Evolutionary conservation across 768 basidiomycete species (phyloP).

Genomic region (Favolaschia claudopus): DNA sequence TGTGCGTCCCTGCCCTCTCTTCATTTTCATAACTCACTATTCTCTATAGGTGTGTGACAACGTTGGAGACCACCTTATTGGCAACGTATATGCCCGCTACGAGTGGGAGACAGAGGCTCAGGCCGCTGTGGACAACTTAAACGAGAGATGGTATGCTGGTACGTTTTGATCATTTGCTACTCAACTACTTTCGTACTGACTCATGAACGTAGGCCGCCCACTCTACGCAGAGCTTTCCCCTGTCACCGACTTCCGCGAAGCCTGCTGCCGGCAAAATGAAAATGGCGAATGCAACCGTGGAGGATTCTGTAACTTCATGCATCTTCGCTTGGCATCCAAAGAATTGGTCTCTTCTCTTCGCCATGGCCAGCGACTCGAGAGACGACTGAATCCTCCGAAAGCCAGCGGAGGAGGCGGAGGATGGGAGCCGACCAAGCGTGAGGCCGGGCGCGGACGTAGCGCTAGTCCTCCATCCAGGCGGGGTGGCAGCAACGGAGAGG

Average conservation of each 20-base stretch:
- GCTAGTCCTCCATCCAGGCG: constrained; percentile 70
- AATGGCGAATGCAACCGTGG: constrained; percentile 98
- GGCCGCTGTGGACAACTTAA: constrained; percentile 89
- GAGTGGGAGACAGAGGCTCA: constrained; percentile 99
- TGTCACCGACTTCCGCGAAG: constrained; percentile 98
- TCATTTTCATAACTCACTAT: constrained; percentile 9
- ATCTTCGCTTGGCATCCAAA: constrained; percentile 87
- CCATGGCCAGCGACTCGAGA: constrained; percentile 84
- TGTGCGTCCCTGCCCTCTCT: constrained; percentile 52
- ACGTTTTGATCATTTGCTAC: constrained; percentile 36
- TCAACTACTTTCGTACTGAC: constrained; percentile 15
- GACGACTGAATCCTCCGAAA: constrained; percentile 75
- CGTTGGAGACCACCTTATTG: constrained; percentile 98
- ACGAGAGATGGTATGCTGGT: constrained; percentile 99
- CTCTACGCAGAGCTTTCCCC: constrained; percentile 97
- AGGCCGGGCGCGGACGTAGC: constrained; percentile 71
- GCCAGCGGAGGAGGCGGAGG: constrained; percentile 73
- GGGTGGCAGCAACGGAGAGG: constrained; percentile 73
- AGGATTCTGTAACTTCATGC: constrained; percentile 99
- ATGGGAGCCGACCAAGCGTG: constrained; percentile 83
- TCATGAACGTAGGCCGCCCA: constrained; percentile 71
- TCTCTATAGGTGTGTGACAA: constrained; percentile 88
- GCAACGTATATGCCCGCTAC: constrained; percentile 97
- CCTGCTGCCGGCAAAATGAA: constrained; percentile 98
- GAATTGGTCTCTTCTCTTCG: constrained; percentile 81